phyloP scores from a whole-genome alignment of 2,329 filamentous ascomycete genomes.

The Sporothrix inflata region DNA sequence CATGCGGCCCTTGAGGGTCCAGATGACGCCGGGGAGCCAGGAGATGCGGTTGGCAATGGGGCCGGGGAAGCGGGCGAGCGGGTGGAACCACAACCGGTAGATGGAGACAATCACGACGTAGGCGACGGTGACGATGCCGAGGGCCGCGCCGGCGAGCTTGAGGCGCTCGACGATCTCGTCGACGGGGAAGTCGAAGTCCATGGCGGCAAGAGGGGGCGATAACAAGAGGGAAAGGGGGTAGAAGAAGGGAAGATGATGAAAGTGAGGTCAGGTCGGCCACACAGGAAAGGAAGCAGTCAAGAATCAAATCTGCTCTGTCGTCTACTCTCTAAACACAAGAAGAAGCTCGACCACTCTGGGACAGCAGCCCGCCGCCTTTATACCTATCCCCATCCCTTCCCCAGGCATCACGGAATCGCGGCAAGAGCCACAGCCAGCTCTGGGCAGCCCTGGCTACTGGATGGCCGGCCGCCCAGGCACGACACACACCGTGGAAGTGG shows the following conservation, averaged over 20 bases:
- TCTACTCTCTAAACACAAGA: not conserved
- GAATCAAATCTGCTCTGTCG: not conserved
- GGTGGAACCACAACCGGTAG: slow-evolving; percentile 39
- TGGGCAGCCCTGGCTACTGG: not conserved
- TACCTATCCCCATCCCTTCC: not conserved
- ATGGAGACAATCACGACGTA: slow-evolving; percentile 29
- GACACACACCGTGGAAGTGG: slow-evolving; percentile 5
- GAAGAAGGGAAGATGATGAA: not conserved
- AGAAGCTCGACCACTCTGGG: not conserved
- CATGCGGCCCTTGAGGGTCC: slow-evolving; percentile 87
- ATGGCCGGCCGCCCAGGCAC: not conserved
- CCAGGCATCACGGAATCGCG: slow-evolving; percentile 10
- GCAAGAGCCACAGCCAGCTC: too few species aligned
- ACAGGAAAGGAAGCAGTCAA: not conserved
- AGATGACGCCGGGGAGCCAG: slow-evolving; percentile 50
- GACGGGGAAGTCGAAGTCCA: slow-evolving; percentile 19
- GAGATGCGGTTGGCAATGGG: slow-evolving; percentile 36
- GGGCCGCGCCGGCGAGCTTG: slow-evolving; percentile 22
- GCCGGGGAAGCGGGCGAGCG: slow-evolving; percentile 36
- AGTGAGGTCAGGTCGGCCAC: not conserved
- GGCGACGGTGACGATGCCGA: slow-evolving; percentile 5
- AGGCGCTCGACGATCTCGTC: slow-evolving; percentile 21
- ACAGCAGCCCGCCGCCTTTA: not conserved
- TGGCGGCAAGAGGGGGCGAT: too few species aligned
- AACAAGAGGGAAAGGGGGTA: not conserved